Evolutionary conservation across 2,329 filamentous ascomycete species (phyloP).

Genomic region (Aspergillus oerlinghausenensis): DNA sequence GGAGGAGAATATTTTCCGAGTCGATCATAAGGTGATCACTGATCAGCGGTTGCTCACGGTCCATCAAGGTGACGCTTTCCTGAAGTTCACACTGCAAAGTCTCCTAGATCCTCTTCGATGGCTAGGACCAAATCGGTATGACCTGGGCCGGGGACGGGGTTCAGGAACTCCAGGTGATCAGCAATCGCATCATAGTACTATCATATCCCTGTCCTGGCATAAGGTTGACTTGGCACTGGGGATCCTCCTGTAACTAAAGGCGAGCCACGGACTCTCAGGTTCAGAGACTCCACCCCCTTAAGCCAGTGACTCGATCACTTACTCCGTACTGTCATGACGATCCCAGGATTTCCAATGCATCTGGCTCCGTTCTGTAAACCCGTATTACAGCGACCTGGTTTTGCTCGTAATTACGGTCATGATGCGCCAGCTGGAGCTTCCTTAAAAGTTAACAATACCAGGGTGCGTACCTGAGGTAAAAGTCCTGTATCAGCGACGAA

Average conservation of each 20-base stretch:
- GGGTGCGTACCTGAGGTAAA: no score
- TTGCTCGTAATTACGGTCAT: no score
- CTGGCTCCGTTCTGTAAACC: neutral
- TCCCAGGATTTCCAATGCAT: neutral
- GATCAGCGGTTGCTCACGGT: neutral
- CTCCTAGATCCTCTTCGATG: neutral
- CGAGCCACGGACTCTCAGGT: neutral
- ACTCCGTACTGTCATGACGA: neutral
- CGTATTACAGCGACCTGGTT: neutral
- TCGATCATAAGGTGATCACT: neutral
- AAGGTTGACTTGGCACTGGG: constrained; percentile 17
- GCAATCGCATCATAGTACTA: constrained; percentile 2
- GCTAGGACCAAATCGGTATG: neutral
- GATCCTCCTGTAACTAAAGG: constrained; percentile 6
- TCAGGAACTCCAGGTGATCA: neutral
- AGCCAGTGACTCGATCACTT: neutral
- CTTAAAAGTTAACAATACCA: no score
- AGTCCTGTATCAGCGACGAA: no score
- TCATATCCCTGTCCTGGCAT: constrained; percentile 11
- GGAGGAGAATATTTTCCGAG: constrained; percentile 7
- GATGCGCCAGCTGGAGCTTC: no score
- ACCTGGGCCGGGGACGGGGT: neutral
- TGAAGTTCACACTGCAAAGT: neutral
- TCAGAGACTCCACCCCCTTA: neutral
- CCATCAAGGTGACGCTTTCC: neutral